Base-by-base conservation (phyloP, 768 basidiomycete species). In the Amyloporia xantha region DNA sequence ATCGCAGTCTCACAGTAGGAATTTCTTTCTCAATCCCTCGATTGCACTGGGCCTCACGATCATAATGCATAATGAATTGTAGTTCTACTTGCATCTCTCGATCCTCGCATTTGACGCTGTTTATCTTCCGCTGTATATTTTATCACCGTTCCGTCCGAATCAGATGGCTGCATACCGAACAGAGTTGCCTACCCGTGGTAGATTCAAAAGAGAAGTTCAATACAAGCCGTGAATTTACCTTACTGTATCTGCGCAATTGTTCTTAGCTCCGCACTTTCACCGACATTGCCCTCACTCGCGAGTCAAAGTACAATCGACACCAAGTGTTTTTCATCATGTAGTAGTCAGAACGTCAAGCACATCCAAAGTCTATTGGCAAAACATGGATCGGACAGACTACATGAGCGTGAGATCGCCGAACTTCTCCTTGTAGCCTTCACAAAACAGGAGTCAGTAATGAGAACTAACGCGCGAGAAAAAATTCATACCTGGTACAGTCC, bases 391-490 rank as follows among this genome's bases (percentile, higher is more conserved):
- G 39, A 55, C 40, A 42, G 59, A 67, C 75, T 88, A 94, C 82
- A 93, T 82, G 65, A 94, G 74, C 53, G 89, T 86, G 68, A 94
- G 81, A 68, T 95, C 91, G 64, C 92, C 92, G 67, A 93, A 95
- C 75, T 94, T 94, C 79, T 95, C 92, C 77, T 89, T 84, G 81
- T 90, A 90, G 30, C 87, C 85, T 87, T 59, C 27, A 44, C 17
- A 30, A 12, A 48, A n/a, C n/a, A n/a, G n/a, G n/a, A n/a, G n/a
- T n/a, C n/a, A n/a, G 13, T 13, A 41, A 47, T 36, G 28, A 36
- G n/a, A 7, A 48, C 17, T 41, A 27, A 41, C 11, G n/a, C n/a
- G n/a, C n/a, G n/a, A n/a, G 1, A 25, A 25, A 24, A 12, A 5
- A 28, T n/a, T 61, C 75, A 47, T 64, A 85, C 93, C 94, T 61